phyloP scores from a whole-genome alignment of 331 rosid genomes.

The Rhamnella rubrinervis region DNA sequence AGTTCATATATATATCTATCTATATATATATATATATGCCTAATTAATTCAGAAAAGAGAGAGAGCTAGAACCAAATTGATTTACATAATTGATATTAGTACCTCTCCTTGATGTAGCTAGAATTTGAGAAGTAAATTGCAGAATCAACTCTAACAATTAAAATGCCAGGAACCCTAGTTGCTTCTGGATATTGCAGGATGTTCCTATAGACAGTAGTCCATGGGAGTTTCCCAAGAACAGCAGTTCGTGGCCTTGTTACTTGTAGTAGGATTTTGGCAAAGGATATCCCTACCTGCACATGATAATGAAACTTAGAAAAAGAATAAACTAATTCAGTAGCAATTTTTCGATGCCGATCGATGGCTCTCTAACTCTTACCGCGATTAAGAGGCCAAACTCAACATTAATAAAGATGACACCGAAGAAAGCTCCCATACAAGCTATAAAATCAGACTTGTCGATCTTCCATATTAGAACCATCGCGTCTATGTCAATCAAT shows the following conservation, averaged over 20 bases:
- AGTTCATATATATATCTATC: too few species aligned
- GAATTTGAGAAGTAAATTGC: slow-evolving; percentile 86
- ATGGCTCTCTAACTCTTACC: neutral
- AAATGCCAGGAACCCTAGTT: slow-evolving; percentile 46
- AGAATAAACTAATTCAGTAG: neutral
- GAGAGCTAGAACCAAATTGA: neutral
- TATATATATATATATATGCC: too few species aligned
- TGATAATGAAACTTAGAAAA: neutral
- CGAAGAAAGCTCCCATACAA: slow-evolving; percentile 92
- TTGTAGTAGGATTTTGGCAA: slow-evolving; percentile 71
- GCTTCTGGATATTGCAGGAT: slow-evolving; percentile 68
- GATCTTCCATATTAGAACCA: slow-evolving; percentile 57
- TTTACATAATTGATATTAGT: neutral
- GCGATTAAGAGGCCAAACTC: slow-evolving; percentile 62
- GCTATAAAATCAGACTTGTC: slow-evolving; percentile 80
- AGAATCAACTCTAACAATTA: slow-evolving; percentile 78
- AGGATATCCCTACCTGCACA: slow-evolving; percentile 30
- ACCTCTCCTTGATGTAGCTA: slow-evolving; percentile 86
- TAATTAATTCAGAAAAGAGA: too few species aligned
- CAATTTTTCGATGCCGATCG: neutral
- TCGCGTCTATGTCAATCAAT: slow-evolving; percentile 54
- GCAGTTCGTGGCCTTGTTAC: slow-evolving; percentile 81
- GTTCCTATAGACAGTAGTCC: slow-evolving; percentile 58
- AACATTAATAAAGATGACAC: slow-evolving; percentile 69
- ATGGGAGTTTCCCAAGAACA: slow-evolving; percentile 69